Percentiles rank a stretch among this genome's conserved stretches.
Evolutionary conservation across 495 filamentous ascomycete species (phyloP).

Genomic region (Mytilinidion resinicola): DNA sequence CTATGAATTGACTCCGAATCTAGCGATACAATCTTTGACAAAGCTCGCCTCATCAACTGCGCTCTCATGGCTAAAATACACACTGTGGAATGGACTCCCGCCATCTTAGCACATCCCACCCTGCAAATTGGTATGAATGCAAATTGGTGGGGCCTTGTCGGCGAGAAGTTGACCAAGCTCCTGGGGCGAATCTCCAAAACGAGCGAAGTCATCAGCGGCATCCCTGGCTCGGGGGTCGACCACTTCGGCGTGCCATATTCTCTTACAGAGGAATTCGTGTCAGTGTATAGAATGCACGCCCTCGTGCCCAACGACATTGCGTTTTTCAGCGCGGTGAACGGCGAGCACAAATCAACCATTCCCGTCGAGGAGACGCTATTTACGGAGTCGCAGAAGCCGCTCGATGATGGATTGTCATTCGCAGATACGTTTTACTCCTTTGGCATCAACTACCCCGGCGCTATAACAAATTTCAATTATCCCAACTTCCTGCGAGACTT

Average conservation of each 20-base stretch:
- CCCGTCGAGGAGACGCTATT: slow-evolving; percentile 33
- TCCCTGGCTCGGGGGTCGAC: slow-evolving; percentile 38
- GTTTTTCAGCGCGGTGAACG: slow-evolving; percentile 34
- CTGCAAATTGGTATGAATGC: slow-evolving; percentile 37
- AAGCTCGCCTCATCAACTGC: slow-evolving; percentile 41
- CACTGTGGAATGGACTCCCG: slow-evolving; percentile 44
- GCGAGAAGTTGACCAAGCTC: slow-evolving; percentile 38
- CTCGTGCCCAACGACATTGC: slow-evolving; percentile 42
- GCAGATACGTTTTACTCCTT: slow-evolving; percentile 43
- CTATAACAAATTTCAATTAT: slow-evolving; percentile 40
- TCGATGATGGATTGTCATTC: slow-evolving; percentile 31
- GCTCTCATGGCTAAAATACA: slow-evolving; percentile 46
- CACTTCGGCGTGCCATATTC: slow-evolving; percentile 31
- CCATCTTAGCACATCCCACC: slow-evolving; percentile 40
- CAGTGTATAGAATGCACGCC: slow-evolving; percentile 41
- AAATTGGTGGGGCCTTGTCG: slow-evolving; percentile 44
- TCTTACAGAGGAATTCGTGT: slow-evolving; percentile 44
- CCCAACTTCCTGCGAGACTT: slow-evolving; percentile 39
- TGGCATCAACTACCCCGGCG: slow-evolving; percentile 43
- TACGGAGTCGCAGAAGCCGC: slow-evolving; percentile 29
- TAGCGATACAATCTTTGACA: slow-evolving; percentile 41
- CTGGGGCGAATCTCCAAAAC: slow-evolving; percentile 35
- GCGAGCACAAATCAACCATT: slow-evolving; percentile 32
- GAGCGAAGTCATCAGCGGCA: slow-evolving; percentile 38
- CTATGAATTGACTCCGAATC: not conserved